A percentile compares a stretch with the other conserved stretches of the same genome.
phyloP scores from a whole-genome alignment of 2,329 filamentous ascomycete species.

The Cercospora citrullina region DNA sequence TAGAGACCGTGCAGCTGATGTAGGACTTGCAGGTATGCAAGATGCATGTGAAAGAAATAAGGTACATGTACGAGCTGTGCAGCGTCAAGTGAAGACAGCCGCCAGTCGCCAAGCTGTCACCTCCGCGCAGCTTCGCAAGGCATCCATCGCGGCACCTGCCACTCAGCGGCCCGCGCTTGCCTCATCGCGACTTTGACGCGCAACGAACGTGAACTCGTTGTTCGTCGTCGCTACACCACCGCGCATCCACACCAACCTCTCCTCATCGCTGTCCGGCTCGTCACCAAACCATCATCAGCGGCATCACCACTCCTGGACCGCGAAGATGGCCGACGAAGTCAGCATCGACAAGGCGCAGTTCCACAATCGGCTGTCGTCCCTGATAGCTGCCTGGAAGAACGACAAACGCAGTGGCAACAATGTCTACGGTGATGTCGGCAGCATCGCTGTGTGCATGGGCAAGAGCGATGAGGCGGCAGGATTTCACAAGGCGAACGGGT shows the following conservation, averaged over 20 bases:
- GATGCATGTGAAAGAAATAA: conserved; percentile 7
- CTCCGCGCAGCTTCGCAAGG: not conserved
- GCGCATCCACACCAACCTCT: conserved; percentile 10
- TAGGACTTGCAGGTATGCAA: no score
- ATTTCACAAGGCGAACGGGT: conserved; percentile 94
- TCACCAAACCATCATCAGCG: conserved; percentile 23
- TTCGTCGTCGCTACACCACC: conserved; percentile 10
- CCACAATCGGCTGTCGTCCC: conserved; percentile 85
- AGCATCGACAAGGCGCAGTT: conserved; percentile 93
- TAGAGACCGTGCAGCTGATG: not conserved
- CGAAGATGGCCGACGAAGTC: conserved; percentile 73
- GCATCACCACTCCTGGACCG: conserved; percentile 18
- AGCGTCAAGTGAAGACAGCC: not conserved
- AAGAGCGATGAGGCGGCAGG: conserved; percentile 86
- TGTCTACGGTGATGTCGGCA: conserved; percentile 81
- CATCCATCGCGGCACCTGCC: conserved; percentile 9
- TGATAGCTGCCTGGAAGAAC: conserved; percentile 91
- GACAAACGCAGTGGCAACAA: conserved; percentile 87
- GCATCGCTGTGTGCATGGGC: conserved; percentile 87
- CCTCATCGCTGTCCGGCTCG: conserved; percentile 19
- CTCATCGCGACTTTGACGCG: conserved; percentile 7
- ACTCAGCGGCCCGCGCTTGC: not conserved
- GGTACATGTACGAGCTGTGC: not conserved
- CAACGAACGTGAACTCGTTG: conserved; percentile 14
- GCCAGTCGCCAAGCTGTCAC: not conserved